Evolutionary conservation across 306 rosid species (phyloP), one percentile per base, ranked within the genome.

Genomic region (Vachellia pachyceras): DNA sequence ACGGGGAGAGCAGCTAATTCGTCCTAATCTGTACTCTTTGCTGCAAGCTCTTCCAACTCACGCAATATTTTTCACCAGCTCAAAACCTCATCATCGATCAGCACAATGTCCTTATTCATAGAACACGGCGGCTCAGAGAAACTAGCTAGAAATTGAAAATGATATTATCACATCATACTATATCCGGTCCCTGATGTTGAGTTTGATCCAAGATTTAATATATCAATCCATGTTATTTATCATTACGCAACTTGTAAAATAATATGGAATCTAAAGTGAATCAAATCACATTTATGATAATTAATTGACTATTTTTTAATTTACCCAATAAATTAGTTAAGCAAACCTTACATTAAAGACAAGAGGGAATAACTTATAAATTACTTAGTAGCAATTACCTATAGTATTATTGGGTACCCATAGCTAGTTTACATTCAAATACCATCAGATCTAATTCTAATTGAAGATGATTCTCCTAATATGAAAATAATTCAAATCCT

Each of bases 1-100:
- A 47, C 76, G 25, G 25, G 7, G 13, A 67, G 70, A 72, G 67
- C 78, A 41, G 52, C 81, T 20, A 44, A 5, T 66, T 86, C 77
- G 87, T 84, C 80, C 8, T 23, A 47, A n/a, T 29, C 4, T 5
- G 35, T 23, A 8, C 1, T 50, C n/a, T n/a, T n/a, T n/a, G 35
- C 65, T 22, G 22, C 18, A 3, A 13, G 35, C 5, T 9, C 17
- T 15, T 8, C 12, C 33, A 39, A 33, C 39, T 58, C 25, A 39
- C 5, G 57, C 57, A 50, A 50, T 64, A 13, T 17, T 44, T 52
- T 39, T 47, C 54, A 4, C 13, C 54, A 47, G 17, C 5, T 12
- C 18, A 47, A 14, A 47, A 47, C 54, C 54, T 47, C 18, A 47
- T 47, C 54, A 47, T 47, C 54, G 54, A 73, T 50, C 77, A 49